Evolutionary conservation across 164 flowering plant genomes (phyloP).

Genomic region (grape (Vitis vinifera)): ASM3070453v1 NC_081809.1:6608501-6609000

Average conservation of each 20-base stretch:
- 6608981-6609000: too few species aligned
- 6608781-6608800: slow-evolving; percentile 88
- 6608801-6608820: slow-evolving; percentile 58
- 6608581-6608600: slow-evolving; percentile 49
- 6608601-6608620: slow-evolving; percentile 56
- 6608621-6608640: slow-evolving; percentile 41
- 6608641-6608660: slow-evolving; percentile 36
- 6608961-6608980: neutral
- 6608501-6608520: slow-evolving; percentile 62
- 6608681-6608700: slow-evolving; percentile 10
- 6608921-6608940: slow-evolving; percentile 87
- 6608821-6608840: slow-evolving; percentile 69
- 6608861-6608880: slow-evolving; percentile 70
- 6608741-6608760: slow-evolving; percentile 38
- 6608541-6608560: slow-evolving; percentile 12
- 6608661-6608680: slow-evolving; percentile 25
- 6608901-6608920: slow-evolving; percentile 98
- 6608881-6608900: slow-evolving; percentile 64
- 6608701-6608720: slow-evolving; percentile 25
- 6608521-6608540: slow-evolving; percentile 44
- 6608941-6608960: slow-evolving; percentile 80
- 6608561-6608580: slow-evolving; percentile 16
- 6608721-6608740: slow-evolving; percentile 10
- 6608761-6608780: slow-evolving; percentile 86
- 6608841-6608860: slow-evolving; percentile 63